These are phyloP conservation scores for Talaromyces nanjingensis DNA, from an alignment of 495 filamentous ascomycete species.

Conservation along the genomic window DNA sequence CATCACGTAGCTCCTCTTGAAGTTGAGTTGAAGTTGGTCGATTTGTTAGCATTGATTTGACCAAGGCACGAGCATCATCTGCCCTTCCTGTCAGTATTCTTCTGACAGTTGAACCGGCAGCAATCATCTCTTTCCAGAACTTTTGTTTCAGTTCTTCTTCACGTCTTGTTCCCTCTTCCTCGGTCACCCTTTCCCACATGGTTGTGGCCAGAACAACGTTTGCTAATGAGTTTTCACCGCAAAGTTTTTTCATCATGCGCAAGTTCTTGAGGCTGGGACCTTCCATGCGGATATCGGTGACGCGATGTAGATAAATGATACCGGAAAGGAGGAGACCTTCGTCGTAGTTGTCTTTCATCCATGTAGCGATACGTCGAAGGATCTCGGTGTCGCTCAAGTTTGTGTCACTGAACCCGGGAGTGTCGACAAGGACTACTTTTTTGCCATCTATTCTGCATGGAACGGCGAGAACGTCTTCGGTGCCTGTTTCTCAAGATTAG, in stretches of 20 bases:
- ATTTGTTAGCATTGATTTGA: slow-evolving; percentile 13
- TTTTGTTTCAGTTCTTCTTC: slow-evolving; percentile 26
- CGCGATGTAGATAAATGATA: slow-evolving; percentile 24
- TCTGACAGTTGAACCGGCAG: slow-evolving; percentile 18
- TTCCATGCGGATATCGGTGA: slow-evolving; percentile 18
- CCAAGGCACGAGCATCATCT: too few relatives aligned
- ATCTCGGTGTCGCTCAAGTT: slow-evolving; percentile 27
- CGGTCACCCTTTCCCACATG: slow-evolving; percentile 24
- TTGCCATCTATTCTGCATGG: slow-evolving; percentile 12
- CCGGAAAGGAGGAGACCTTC: slow-evolving; percentile 13
- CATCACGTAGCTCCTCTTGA: slow-evolving; percentile 29
- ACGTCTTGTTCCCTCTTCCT: slow-evolving; percentile 20
- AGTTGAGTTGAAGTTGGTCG: slow-evolving; percentile 17
- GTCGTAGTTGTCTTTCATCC: slow-evolving; percentile 16
- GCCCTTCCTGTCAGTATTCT: too few relatives aligned
- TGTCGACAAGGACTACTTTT: slow-evolving; percentile 29
- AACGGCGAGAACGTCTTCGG: not conserved
- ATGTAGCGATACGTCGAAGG: slow-evolving; percentile 27
- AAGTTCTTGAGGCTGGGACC: slow-evolving; percentile 11
- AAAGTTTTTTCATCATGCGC: slow-evolving; percentile 5
- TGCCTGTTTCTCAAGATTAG: not conserved
- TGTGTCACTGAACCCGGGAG: slow-evolving; percentile 39
- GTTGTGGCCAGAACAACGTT: slow-evolving; percentile 31
- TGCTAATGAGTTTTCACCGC: slow-evolving; percentile 13
- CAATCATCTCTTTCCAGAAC: slow-evolving; percentile 34